phyloP scores from a whole-genome alignment of 257 asterid species.

The Solanum clarkiae region DNA sequence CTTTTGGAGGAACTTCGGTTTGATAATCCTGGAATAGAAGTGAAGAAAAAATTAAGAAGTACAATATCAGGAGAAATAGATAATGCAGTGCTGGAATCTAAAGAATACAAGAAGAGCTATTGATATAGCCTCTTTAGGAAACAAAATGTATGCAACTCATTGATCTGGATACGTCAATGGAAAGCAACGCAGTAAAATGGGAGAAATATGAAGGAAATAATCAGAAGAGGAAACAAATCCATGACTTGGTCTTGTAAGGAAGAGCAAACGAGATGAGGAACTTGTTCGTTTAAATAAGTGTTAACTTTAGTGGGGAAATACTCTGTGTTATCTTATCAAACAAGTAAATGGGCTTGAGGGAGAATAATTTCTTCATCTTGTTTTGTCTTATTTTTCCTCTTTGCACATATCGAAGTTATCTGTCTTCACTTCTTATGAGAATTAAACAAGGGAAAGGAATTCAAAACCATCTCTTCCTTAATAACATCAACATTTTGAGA shows the following conservation, averaged over 20 bases:
- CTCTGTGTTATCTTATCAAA: neutral
- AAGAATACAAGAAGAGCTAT: neutral
- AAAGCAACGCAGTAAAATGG: neutral
- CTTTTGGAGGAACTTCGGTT: constrained; percentile 46
- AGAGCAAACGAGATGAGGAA: neutral
- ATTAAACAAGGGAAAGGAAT: neutral
- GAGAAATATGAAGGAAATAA: neutral
- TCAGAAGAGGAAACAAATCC: neutral
- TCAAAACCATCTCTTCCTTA: neutral
- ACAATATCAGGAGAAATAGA: neutral
- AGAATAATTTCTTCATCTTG: neutral
- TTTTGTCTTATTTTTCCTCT: neutral
- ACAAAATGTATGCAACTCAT: neutral
- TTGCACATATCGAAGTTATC: neutral
- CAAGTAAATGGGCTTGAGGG: neutral
- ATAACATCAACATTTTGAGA: neutral
- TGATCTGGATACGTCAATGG: neutral
- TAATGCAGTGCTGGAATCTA: neutral
- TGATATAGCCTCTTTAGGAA: neutral
- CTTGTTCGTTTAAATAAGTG: neutral
- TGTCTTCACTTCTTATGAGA: neutral
- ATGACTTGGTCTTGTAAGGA: neutral
- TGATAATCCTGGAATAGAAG: constrained; percentile 30
- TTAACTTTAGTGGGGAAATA: neutral
- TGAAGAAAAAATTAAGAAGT: constrained; percentile 6